These are phyloP conservation scores for Fraxinus baroniana DNA, from an alignment of 305 asterid genomes.

Conservation along the genomic window DNA sequence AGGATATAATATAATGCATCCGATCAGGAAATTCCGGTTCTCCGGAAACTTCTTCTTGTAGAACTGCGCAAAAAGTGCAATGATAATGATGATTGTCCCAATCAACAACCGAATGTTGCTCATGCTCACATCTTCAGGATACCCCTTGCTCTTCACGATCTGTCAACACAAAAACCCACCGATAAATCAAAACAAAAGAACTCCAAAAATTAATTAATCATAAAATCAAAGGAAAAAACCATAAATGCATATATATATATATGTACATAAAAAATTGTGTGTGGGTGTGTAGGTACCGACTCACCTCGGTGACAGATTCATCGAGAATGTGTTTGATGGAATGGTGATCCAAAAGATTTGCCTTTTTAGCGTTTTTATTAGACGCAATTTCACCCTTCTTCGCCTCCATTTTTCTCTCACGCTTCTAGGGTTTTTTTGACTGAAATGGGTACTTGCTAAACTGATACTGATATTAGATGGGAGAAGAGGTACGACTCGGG, in stretches of 20 bases:
- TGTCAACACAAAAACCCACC: constrained; percentile 19
- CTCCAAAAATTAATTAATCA: background rate
- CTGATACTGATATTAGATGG: constrained; percentile 3
- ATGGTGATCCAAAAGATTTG: constrained; percentile 80
- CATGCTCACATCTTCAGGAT: constrained; percentile 69
- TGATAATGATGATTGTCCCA: constrained; percentile 57
- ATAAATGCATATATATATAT: background rate
- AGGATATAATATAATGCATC: constrained; percentile 90
- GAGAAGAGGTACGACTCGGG: constrained; percentile 11
- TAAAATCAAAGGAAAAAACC: background rate
- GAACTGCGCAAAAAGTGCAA: constrained; percentile 89
- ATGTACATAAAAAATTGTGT: background rate
- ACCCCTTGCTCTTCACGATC: constrained; percentile 87
- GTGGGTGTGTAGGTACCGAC: background rate
- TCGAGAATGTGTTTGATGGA: constrained; percentile 86
- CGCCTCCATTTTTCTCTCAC: constrained; percentile 27
- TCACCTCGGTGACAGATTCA: constrained; percentile 85
- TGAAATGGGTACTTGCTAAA: background rate
- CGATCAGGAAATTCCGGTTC: constrained; percentile 67
- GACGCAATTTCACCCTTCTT: constrained; percentile 37
- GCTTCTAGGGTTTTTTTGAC: constrained; percentile 39
- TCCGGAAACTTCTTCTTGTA: constrained; percentile 87
- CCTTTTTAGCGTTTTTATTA: constrained; percentile 54
- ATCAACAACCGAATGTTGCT: constrained; percentile 70
- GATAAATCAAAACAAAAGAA: background rate